Conservation (phyloP, 352 stramenopile species). For the Pythium rhizo-oryzae region DNA sequence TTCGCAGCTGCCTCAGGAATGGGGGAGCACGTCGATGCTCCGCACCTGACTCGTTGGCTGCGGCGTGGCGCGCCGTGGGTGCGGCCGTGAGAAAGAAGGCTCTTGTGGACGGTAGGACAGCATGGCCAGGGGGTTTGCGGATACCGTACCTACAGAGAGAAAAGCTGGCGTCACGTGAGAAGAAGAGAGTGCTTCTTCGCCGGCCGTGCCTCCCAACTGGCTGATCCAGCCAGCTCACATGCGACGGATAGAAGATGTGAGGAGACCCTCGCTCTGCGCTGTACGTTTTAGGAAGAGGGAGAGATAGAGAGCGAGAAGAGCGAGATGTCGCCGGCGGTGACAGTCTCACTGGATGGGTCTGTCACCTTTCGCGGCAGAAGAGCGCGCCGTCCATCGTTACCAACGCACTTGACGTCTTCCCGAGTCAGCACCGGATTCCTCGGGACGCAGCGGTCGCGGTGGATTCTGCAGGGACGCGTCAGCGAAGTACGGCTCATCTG, state of each 20-base stretch:
- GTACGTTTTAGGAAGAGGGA: not conserved
- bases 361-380: constrained; percentile 4
- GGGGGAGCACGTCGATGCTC: too few relatives aligned
- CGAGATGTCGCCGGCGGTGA: not conserved
- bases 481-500: not conserved
- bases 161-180: not conserved
- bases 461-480: constrained; percentile 1
- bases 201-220: not conserved
- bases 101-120: not conserved
- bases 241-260: not conserved
- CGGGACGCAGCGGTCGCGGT: not conserved
- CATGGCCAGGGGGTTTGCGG: too few relatives aligned
- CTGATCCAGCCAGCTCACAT: not conserved
- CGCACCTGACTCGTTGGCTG: too few relatives aligned
- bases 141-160: not conserved
- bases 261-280: not conserved
- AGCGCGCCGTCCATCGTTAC: not conserved
- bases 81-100: not conserved
- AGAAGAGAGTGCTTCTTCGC: not conserved
- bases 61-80: not conserved
- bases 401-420: not conserved
- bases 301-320: not conserved
- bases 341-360: not conserved
- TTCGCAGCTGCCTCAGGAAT: constrained; percentile 15
- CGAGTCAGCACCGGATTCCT: not conserved